Evolutionary conservation across 805 yeast species (phyloP), one percentile per base, ranked within the genome.

Genomic region (Yarrowia alimentaria): DNA sequence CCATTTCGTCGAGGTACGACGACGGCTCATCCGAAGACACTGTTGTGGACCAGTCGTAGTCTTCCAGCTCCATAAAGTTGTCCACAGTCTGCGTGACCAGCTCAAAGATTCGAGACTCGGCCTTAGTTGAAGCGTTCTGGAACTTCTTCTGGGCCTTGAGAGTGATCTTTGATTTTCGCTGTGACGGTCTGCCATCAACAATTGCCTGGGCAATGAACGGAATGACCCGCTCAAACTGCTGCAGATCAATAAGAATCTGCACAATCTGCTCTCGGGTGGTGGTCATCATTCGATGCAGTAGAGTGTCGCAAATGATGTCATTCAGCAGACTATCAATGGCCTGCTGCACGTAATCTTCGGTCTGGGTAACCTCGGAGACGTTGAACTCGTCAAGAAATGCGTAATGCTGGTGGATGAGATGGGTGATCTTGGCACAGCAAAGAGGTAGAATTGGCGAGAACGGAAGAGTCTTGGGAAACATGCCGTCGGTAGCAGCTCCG

Each of bases 401-500:
- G n/a, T 78, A 71, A 47, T 85, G 74, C 54, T 79, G 79, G 21
- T 77, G 73, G 16, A 90, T 74, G 30, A 85, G 79, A 13, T 79
- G 75, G 51, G 87, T 74, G 14, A 86, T 66, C 28, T 85, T 81
- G 18, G 87, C 78, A 65, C 97, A 91, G 24, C 88, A 79, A 68
- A 87, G 83, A 19, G 95, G 90, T 60, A 88, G 90, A 54, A 88
- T 80, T 52, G 85, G 84, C 48, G 96, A 86, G 61, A 91, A 93
- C 12, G 98, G 97, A 49, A 91, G 68, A 0, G 83, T 78, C 54
- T 80, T 72, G 2, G 87, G 83, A 53, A 77, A 78, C 6, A 18
- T 33, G 1, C 42, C 51, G 9, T 47, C 51, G 5, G 30, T 9
- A 11, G 48, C 48, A 10, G 32, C 34, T 19, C 34, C 48, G 10